A percentile compares a stretch with the other conserved stretches of the same genome.
Conservation (phyloP, 495 filamentous ascomycete genomes). For the Echria macrotheca region DNA sequence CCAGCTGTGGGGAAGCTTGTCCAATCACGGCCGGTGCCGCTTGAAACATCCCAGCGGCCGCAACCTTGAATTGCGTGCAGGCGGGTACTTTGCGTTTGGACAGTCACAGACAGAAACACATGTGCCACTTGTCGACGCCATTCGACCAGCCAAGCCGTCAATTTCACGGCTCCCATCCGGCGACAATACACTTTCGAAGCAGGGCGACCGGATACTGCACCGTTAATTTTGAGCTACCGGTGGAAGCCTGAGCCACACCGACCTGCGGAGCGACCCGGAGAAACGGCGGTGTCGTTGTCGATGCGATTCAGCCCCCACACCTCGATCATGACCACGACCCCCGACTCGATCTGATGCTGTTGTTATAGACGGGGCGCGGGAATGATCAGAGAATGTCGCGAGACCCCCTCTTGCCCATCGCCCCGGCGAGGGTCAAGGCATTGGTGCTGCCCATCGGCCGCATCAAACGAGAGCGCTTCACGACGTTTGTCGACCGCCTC, state of each 20-base stretch:
- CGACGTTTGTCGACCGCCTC: conserved; percentile 70
- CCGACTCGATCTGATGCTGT: conserved; percentile 10
- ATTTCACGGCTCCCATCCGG: too few species aligned
- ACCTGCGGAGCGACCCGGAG: neutral
- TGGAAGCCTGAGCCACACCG: neutral
- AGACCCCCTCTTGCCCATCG: conserved; percentile 80
- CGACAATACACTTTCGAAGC: too few species aligned
- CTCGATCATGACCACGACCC: conserved; percentile 22
- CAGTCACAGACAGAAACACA: too few species aligned
- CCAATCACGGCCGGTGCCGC: neutral
- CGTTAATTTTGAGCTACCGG: too few species aligned
- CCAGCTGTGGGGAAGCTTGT: neutral
- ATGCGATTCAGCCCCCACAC: too few species aligned
- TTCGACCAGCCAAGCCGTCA: too few species aligned
- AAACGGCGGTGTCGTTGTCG: neutral
- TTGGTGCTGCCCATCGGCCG: conserved; percentile 79
- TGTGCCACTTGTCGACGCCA: too few species aligned
- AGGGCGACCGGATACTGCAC: too few species aligned
- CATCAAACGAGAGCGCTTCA: conserved; percentile 77
- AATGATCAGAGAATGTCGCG: conserved; percentile 61
- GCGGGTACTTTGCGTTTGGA: too few species aligned
- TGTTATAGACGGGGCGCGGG: conserved; percentile 9
- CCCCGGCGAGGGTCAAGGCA: conserved; percentile 80
- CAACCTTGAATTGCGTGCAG: too few species aligned
- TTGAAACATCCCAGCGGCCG: neutral